Evolutionary conservation across 2,329 filamentous ascomycete genomes (phyloP).

Genomic region (Talaromyces sp.): DNA sequence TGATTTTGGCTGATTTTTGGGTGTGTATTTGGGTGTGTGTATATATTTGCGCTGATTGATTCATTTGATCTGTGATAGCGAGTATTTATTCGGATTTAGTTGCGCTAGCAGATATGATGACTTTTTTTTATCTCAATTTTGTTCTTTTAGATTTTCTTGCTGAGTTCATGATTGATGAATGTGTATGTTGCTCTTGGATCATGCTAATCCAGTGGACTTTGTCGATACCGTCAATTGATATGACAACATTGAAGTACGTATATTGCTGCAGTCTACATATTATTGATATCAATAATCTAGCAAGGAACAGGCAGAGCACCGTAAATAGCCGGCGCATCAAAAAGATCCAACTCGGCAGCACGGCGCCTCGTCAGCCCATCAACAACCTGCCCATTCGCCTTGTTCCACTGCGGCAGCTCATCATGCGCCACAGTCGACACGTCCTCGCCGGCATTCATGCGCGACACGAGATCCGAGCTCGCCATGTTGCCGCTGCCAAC

Average conservation of each 20-base stretch:
- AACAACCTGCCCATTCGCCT: not conserved
- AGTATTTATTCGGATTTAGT: not conserved
- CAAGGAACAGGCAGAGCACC: not conserved
- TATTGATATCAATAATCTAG: not conserved
- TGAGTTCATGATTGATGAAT: no score
- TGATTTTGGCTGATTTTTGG: slow-evolving; percentile 6
- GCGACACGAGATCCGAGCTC: not conserved
- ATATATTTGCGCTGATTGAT: not conserved
- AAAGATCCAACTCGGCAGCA: not conserved
- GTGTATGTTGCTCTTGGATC: no score
- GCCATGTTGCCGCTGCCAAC: not conserved
- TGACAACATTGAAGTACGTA: no score
- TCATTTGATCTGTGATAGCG: not conserved
- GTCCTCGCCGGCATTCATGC: not conserved
- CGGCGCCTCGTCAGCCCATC: not conserved
- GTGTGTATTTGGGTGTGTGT: not conserved
- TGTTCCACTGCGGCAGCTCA: not conserved
- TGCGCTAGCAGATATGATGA: not conserved
- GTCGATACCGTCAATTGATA: no score
- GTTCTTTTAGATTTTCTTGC: no score
- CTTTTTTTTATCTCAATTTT: not conserved
- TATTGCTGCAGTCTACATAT: no score
- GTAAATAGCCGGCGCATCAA: not conserved
- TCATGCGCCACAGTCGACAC: not conserved
- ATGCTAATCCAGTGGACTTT: no score